A percentile compares a stretch with the other conserved stretches of the same genome.
phyloP scores from a whole-genome alignment of 495 filamentous ascomycete genomes.

The Annulohypoxylon maeteangense region DNA sequence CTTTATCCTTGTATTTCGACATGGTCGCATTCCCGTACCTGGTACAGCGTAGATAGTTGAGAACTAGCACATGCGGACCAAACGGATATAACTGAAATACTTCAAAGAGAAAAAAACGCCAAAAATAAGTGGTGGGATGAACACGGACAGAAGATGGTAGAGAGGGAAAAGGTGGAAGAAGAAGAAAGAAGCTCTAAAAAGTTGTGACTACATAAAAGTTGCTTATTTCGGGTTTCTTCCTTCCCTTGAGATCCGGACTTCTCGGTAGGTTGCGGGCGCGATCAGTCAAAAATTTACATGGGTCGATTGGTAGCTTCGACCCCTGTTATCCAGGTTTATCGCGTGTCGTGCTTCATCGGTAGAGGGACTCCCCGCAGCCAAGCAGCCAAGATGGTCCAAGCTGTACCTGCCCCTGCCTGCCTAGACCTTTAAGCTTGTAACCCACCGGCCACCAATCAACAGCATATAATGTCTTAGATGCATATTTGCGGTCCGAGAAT shows the following conservation, averaged over 20 bases:
- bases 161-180: background rate
- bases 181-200: background rate
- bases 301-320: constrained; percentile 21
- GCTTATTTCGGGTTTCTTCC: background rate
- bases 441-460: background rate
- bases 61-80: constrained; percentile 8
- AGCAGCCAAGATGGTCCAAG: constrained; percentile 11
- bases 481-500: background rate
- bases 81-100: background rate
- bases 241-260: constrained; percentile 18
- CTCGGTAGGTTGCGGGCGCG: constrained; percentile 30
- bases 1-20: constrained; percentile 84
- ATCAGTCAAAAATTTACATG: constrained; percentile 5
- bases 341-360: constrained; percentile 19
- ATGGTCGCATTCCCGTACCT: constrained; percentile 62
- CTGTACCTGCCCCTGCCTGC: background rate
- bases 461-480: background rate
- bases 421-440: background rate
- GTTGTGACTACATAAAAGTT: background rate
- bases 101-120: background rate
- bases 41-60: background rate
- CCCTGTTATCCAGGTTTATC: constrained; percentile 27
- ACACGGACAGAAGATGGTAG: background rate
- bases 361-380: constrained; percentile 2
- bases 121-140: constrained; percentile 11